Evolutionary conservation across 768 basidiomycete genomes (phyloP).

Genomic region (Kondoa subrosea): DNA sequence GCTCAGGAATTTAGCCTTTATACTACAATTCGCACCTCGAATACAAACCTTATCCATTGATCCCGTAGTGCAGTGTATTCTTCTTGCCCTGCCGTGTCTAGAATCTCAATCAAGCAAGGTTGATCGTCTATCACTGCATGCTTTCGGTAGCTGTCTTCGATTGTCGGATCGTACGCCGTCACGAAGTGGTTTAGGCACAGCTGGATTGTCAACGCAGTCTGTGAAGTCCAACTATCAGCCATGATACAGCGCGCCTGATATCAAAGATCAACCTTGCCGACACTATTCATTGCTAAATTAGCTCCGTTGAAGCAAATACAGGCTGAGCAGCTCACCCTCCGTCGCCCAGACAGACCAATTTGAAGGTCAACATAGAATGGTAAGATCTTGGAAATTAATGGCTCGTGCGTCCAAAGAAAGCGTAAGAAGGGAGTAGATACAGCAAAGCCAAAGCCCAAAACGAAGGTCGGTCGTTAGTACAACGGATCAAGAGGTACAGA

Average conservation of each 20-base stretch:
- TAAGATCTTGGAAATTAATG: neutral
- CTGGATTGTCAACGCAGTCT: constrained; percentile 35
- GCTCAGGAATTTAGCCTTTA: too few relatives aligned
- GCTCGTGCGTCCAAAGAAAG: too few relatives aligned
- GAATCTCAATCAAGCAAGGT: constrained; percentile 87
- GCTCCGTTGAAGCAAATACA: neutral
- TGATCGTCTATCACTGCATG: constrained; percentile 97
- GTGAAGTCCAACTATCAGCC: too few relatives aligned
- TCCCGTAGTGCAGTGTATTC: constrained; percentile 29
- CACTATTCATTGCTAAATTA: constrained; percentile 35
- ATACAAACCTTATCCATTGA: constrained; percentile 29
- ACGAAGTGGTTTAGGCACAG: constrained; percentile 28
- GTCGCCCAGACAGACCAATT: constrained; percentile 16
- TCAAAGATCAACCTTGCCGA: too few relatives aligned
- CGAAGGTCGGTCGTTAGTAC: too few relatives aligned
- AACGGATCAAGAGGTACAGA: too few relatives aligned
- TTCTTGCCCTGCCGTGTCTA: constrained; percentile 33
- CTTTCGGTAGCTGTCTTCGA: constrained; percentile 30
- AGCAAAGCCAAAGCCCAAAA: too few relatives aligned
- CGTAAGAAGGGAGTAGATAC: too few relatives aligned
- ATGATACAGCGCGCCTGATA: too few relatives aligned
- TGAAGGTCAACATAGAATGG: neutral
- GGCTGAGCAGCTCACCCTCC: neutral
- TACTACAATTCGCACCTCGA: too few relatives aligned
- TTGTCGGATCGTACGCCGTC: constrained; percentile 28